Evolutionary conservation across 805 yeast genomes (phyloP).

Genomic region (Nakazawaea laoshanensis): DNA sequence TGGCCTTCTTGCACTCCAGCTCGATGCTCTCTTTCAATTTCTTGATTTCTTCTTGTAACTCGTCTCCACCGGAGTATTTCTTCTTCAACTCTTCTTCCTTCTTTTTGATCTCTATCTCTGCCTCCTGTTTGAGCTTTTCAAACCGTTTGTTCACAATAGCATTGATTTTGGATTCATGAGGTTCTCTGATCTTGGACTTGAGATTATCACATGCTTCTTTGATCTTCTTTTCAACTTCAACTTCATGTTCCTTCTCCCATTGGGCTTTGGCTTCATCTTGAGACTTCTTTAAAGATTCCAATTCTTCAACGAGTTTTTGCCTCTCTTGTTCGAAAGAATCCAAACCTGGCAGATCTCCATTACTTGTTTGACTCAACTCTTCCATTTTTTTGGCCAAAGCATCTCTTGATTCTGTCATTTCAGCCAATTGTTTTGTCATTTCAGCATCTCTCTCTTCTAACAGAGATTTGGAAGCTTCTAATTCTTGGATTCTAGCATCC

Average conservation of each 20-base stretch:
- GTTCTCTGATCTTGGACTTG: constrained; percentile 27
- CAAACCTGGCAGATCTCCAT: too few species aligned
- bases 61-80: constrained; percentile 10
- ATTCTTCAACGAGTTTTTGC: constrained; percentile 11
- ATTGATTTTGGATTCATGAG: constrained; percentile 27
- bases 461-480: constrained; percentile 12
- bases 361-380: not conserved
- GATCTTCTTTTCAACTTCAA: constrained; percentile 22
- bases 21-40: constrained; percentile 16
- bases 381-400: constrained; percentile 10
- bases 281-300: constrained; percentile 17
- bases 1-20: constrained; percentile 25
- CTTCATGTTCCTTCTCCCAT: constrained; percentile 12
- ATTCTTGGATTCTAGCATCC: constrained; percentile 15
- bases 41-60: constrained; percentile 16
- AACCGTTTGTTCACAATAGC: constrained; percentile 26
- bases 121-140: constrained; percentile 17
- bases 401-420: constrained; percentile 13
- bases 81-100: constrained; percentile 10
- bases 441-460: constrained; percentile 9
- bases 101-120: constrained; percentile 11
- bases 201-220: constrained; percentile 16
- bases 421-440: constrained; percentile 10
- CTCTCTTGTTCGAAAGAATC: too few species aligned
- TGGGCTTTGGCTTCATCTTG: constrained; percentile 18